phyloP scores from a whole-genome alignment of 768 basidiomycete species.

The Baorangia bicolor region DNA sequence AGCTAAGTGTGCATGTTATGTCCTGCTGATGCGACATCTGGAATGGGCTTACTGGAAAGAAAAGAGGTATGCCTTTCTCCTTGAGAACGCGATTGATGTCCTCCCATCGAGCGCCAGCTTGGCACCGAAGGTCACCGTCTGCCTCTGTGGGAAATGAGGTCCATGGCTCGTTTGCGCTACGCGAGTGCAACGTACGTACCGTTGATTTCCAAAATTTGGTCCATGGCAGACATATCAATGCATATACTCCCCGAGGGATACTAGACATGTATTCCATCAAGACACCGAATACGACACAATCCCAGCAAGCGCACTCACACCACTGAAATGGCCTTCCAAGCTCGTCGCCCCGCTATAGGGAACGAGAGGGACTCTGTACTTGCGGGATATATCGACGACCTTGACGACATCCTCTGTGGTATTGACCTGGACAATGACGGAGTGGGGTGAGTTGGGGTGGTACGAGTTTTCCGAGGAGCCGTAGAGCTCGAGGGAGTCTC shows the following conservation, averaged over 20 bases:
- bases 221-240: conserved; percentile 66
- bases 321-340: conserved; percentile 83
- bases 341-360: conserved; percentile 86
- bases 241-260: conserved; percentile 58
- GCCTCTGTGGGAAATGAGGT: conserved; percentile 42
- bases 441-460: conserved; percentile 57
- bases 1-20: conserved; percentile 39
- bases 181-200: conserved; percentile 35
- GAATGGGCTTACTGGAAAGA: conserved; percentile 69
- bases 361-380: conserved; percentile 72
- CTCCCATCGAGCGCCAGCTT: conserved; percentile 77
- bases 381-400: conserved; percentile 72
- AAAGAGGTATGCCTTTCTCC: conserved; percentile 69
- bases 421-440: conserved; percentile 54
- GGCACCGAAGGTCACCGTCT: conserved; percentile 74
- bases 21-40: not conserved
- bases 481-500: conserved; percentile 48
- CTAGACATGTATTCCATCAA: conserved; percentile 24
- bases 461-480: conserved; percentile 73
- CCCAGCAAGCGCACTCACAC: conserved; percentile 41
- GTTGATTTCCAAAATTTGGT: conserved; percentile 58
- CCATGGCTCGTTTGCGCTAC: not conserved
- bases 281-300: not conserved
- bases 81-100: conserved; percentile 70
- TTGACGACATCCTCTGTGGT: conserved; percentile 82